Conservation (phyloP, 1,139 yeast genomes). For the Wickerhamiella pararugosa region DNA sequence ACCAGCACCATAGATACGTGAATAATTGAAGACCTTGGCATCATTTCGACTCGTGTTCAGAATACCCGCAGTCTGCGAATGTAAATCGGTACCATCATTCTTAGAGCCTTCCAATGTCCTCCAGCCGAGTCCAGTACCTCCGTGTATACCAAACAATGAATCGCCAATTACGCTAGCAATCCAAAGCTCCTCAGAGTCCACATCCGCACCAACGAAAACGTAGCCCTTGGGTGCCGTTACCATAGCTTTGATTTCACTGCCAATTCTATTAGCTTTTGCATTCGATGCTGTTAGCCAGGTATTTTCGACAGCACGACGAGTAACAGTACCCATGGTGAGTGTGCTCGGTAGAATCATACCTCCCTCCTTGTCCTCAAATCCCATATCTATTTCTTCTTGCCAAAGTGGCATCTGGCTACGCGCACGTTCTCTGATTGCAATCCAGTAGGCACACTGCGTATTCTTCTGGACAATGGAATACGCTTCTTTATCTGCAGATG, state of each 20-base stretch:
- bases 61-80: constrained; percentile 84
- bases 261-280: constrained; percentile 70
- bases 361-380: constrained; percentile 21
- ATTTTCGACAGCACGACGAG: constrained; percentile 91
- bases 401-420: constrained; percentile 73
- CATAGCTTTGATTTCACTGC: constrained; percentile 85
- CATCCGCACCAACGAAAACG: constrained; percentile 89
- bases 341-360: constrained; percentile 77
- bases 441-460: constrained; percentile 83
- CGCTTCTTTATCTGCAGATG: constrained; percentile 62
- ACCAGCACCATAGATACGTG: constrained; percentile 97
- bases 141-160: constrained; percentile 75
- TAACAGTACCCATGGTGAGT: constrained; percentile 90
- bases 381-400: constrained; percentile 9
- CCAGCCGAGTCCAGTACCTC: constrained; percentile 97
- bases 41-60: constrained; percentile 81
- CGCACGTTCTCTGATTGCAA: constrained; percentile 75
- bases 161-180: constrained; percentile 93
- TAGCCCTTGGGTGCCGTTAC: constrained; percentile 81
- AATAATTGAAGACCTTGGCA: constrained; percentile 92
- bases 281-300: constrained; percentile 97
- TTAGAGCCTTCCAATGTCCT: constrained; percentile 97
- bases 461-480: constrained; percentile 62
- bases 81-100: constrained; percentile 79
- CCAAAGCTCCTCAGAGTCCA: constrained; percentile 97